Conservation (phyloP, 306 rosid genomes). For the Chamaecrista fasciculata region DNA sequence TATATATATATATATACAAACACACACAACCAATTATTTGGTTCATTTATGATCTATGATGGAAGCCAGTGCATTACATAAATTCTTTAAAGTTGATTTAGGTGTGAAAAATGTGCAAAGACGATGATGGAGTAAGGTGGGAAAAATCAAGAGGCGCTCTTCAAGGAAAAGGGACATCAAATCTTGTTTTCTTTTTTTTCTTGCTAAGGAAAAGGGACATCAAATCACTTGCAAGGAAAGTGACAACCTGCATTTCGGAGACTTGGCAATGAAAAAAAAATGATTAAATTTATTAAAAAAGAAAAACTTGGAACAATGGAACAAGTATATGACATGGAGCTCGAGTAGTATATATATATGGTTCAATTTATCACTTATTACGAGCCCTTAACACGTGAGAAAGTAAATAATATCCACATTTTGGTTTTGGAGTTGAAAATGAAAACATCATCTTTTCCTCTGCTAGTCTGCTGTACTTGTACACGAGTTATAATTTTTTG, state of each 20-base stretch:
- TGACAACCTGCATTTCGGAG: not conserved
- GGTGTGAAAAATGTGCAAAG: slow-evolving; percentile 22
- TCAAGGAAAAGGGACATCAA: slow-evolving; percentile 38
- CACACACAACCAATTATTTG: slow-evolving; percentile 23
- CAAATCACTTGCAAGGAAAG: slow-evolving; percentile 17
- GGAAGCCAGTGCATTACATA: not conserved
- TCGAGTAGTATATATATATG: no score
- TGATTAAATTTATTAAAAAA: no score
- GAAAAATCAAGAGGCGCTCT: slow-evolving; percentile 40
- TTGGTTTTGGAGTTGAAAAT: not conserved
- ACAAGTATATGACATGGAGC: no score
- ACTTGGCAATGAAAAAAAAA: not conserved
- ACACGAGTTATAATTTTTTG: no score
- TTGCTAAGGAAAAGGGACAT: slow-evolving; percentile 17
- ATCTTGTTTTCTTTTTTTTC: slow-evolving; percentile 20
- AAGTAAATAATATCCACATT: no score
- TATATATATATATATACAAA: no score
- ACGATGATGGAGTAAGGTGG: slow-evolving; percentile 49
- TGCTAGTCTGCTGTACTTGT: no score
- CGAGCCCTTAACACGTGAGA: no score
- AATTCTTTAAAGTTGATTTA: not conserved
- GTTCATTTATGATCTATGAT: not conserved
- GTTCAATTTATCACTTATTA: no score
- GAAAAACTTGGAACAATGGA: no score
- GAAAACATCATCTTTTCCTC: no score